Conservation (phyloP, 2,329 filamentous ascomycete species). For the Venturia effusa region DNA sequence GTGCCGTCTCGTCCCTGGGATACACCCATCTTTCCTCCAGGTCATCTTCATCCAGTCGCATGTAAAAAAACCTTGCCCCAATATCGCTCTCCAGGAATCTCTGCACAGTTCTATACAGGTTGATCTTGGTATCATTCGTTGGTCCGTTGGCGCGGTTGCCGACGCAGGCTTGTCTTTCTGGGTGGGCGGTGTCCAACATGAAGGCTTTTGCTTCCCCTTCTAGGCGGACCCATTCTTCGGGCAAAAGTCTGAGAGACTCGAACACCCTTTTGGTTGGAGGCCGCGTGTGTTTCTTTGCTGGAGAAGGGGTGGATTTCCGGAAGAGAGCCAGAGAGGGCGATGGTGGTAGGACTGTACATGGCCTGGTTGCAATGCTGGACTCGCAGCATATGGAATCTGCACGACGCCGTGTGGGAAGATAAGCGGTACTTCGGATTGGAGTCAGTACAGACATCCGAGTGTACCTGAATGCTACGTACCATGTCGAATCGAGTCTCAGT, state of each 20-base stretch:
- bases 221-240: constrained; percentile 45
- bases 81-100: constrained; percentile 41
- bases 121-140: constrained; percentile 45
- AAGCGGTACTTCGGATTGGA: not conserved
- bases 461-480: not conserved
- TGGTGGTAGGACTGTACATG: not conserved
- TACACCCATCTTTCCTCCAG: constrained; percentile 35
- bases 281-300: constrained; percentile 45
- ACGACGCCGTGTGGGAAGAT: not conserved
- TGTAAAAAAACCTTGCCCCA: constrained; percentile 41
- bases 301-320: constrained; percentile 27
- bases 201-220: constrained; percentile 46
- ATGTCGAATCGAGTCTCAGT: not conserved
- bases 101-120: constrained; percentile 45
- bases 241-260: constrained; percentile 43
- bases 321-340: constrained; percentile 40
- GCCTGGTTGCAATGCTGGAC: not conserved
- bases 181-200: constrained; percentile 45
- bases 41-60: constrained; percentile 13
- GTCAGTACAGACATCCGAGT: not conserved
- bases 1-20: constrained; percentile 44
- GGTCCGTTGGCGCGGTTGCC: constrained; percentile 45
- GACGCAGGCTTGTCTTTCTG: constrained; percentile 46
- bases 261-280: constrained; percentile 49
- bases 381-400: not conserved